Percentiles rank a stretch among this genome's conserved stretches.
Evolutionary conservation across 1,284 basidiomycete species (phyloP).

Genomic region (Thelephora terrestris): DNA sequence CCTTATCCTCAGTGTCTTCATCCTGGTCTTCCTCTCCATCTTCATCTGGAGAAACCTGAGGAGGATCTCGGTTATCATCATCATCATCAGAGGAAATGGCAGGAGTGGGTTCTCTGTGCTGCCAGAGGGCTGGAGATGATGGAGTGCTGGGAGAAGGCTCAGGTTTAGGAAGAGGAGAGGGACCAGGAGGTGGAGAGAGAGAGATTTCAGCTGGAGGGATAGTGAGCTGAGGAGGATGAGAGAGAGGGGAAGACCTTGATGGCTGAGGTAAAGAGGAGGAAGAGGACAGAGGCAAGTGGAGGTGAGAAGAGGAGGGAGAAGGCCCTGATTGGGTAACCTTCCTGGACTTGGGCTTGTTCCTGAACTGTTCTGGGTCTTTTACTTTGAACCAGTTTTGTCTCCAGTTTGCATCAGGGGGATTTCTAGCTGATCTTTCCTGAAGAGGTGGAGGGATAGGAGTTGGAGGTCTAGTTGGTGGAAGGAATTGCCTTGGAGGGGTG

Average conservation of each 20-base stretch:
- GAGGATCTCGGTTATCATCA: constrained; percentile 4
- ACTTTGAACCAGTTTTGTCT: no score
- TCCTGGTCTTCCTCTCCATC: constrained; percentile 1
- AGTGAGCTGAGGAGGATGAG: no score
- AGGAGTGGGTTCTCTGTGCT: constrained; percentile 3
- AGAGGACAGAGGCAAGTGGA: constrained; percentile 6
- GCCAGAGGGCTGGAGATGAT: not conserved
- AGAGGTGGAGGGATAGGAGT: not conserved
- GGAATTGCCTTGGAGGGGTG: not conserved
- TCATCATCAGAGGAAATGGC: constrained; percentile 3
- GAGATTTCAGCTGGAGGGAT: no score
- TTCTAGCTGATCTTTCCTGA: not conserved
- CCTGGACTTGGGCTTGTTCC: no score
- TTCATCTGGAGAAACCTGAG: constrained; percentile 5
- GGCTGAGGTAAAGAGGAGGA: constrained; percentile 1
- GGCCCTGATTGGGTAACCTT: not conserved
- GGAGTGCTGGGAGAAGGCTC: not conserved
- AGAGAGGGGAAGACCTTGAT: constrained; percentile 3
- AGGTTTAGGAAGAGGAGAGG: constrained; percentile 1
- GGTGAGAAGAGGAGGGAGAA: not conserved
- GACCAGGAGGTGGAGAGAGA: constrained; percentile 2
- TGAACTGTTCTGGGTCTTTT: no score
- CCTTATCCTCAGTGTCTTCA: not conserved
- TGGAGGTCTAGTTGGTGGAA: constrained; percentile 2
- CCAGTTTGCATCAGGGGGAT: no score